phyloP scores from a whole-genome alignment of 257 asterid genomes.

The Henckelia pumila region DNA sequence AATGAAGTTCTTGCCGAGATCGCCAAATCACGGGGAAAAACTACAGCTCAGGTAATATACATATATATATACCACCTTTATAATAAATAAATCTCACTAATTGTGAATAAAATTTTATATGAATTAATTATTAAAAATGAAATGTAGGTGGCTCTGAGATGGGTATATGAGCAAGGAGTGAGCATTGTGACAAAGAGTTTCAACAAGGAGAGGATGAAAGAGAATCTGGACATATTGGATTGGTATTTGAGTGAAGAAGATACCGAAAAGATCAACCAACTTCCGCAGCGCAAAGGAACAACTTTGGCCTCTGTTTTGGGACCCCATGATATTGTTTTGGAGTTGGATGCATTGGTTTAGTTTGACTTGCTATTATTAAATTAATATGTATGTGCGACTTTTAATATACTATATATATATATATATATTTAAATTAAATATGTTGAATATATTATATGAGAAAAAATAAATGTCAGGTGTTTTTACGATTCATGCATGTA shows the following conservation, averaged over 20 bases:
- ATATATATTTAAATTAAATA: too few relatives aligned
- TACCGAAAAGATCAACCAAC: slow-evolving; percentile 33
- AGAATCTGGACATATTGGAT: slow-evolving; percentile 51
- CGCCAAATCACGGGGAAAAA: slow-evolving; percentile 44
- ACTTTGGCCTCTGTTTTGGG: slow-evolving; percentile 38
- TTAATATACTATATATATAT: too few relatives aligned
- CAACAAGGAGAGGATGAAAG: slow-evolving; percentile 56
- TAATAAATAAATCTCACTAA: too few relatives aligned
- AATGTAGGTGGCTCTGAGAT: slow-evolving; percentile 55
- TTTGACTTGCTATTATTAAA: too few relatives aligned
- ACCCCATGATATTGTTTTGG: slow-evolving; percentile 28
- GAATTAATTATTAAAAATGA: too few relatives aligned
- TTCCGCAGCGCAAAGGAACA: slow-evolving; percentile 42
- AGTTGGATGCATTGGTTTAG: slow-evolving; percentile 48
- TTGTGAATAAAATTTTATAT: too few relatives aligned
- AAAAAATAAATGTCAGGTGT: too few relatives aligned
- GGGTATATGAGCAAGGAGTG: slow-evolving; percentile 60
- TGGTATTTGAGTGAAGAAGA: slow-evolving; percentile 46
- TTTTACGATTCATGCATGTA: too few relatives aligned
- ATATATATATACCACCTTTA: too few relatives aligned
- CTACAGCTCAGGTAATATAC: slow-evolving; percentile 47
- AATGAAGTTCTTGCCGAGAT: slow-evolving; percentile 38
- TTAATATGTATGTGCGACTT: too few relatives aligned
- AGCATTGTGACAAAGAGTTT: slow-evolving; percentile 53
- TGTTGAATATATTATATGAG: too few relatives aligned